These are phyloP conservation scores for Rhizoctonia solani DNA, from an alignment of 1,284 basidiomycete genomes.

Conservation along the genomic window DNA sequence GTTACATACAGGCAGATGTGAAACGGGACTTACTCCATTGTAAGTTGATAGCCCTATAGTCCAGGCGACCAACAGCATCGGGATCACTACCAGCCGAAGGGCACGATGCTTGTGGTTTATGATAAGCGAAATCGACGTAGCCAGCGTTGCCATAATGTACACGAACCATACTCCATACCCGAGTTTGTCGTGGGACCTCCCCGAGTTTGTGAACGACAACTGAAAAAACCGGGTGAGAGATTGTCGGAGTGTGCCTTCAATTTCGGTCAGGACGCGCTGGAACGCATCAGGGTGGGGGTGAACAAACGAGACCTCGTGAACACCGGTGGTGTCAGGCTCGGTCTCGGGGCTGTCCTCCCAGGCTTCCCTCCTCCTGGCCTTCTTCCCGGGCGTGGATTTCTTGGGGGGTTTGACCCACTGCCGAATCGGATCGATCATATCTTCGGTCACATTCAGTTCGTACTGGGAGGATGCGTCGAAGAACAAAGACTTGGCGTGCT, in stretches of 20 bases:
- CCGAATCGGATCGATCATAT: constrained; percentile 14
- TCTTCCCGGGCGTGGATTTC: neutral
- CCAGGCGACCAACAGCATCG: constrained; percentile 9
- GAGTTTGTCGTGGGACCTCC: constrained; percentile 20
- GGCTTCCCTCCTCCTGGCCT: neutral
- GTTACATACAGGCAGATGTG: neutral
- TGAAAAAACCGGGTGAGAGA: constrained; percentile 36
- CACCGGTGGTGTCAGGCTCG: neutral
- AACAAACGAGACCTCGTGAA: neutral
- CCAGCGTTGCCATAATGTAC: constrained; percentile 4
- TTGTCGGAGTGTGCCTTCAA: constrained; percentile 32
- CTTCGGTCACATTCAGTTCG: constrained; percentile 23
- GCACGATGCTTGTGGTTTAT: neutral
- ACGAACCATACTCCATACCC: neutral
- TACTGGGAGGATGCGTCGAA: constrained; percentile 19
- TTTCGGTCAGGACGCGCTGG: constrained; percentile 24
- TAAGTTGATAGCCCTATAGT: neutral
- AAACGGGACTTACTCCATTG: constrained; percentile 17
- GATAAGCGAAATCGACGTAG: neutral
- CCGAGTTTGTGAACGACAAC: constrained; percentile 26
- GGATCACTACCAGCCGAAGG: neutral
- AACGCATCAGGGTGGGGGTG: constrained; percentile 6
- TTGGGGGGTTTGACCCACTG: neutral
- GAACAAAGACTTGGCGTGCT: constrained; percentile 10
- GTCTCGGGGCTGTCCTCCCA: constrained; percentile 8